Evolutionary conservation across 306 rosid genomes (phyloP).

Genomic region (Gastrolobium bilobum): DNA sequence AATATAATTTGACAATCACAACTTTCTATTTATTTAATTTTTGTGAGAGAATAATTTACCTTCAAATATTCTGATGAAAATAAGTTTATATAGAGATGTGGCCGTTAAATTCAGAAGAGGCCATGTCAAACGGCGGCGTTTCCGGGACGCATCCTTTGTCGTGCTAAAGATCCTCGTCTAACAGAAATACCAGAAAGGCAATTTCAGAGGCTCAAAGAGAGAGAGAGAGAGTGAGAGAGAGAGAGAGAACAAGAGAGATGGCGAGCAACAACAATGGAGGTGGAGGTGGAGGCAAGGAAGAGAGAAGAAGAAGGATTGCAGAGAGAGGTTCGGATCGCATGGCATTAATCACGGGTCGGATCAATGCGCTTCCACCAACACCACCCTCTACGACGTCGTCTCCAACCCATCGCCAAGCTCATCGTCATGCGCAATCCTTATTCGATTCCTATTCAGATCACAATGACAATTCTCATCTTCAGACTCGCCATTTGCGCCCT

Average conservation of each 20-base stretch:
- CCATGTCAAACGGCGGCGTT: constrained; percentile 45
- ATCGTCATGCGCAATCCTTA: constrained; percentile 36
- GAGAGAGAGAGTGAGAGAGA: background rate
- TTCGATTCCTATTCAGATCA: background rate
- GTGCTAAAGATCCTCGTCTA: constrained; percentile 28
- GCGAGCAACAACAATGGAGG: constrained; percentile 48
- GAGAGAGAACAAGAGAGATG: constrained; percentile 47
- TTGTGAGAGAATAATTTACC: too few species aligned
- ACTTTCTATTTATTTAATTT: too few species aligned
- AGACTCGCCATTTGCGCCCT: constrained; percentile 41
- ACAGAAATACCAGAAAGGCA: constrained; percentile 52
- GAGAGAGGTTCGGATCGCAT: constrained; percentile 76
- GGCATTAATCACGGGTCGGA: constrained; percentile 71
- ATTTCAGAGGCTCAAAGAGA: constrained; percentile 11
- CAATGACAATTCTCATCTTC: background rate
- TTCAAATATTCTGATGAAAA: too few species aligned
- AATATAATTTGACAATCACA: too few species aligned
- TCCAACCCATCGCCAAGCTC: constrained; percentile 27
- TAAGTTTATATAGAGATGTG: background rate
- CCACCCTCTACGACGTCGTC: constrained; percentile 52
- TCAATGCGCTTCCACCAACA: constrained; percentile 55
- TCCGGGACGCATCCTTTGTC: background rate
- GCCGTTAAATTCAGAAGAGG: background rate
- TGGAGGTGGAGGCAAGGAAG: constrained; percentile 44
- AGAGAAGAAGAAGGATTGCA: constrained; percentile 65